These are phyloP conservation scores for Fomitiporia mediterranea DNA, from an alignment of 1,284 basidiomycete species.

Conservation along the genomic window DNA sequence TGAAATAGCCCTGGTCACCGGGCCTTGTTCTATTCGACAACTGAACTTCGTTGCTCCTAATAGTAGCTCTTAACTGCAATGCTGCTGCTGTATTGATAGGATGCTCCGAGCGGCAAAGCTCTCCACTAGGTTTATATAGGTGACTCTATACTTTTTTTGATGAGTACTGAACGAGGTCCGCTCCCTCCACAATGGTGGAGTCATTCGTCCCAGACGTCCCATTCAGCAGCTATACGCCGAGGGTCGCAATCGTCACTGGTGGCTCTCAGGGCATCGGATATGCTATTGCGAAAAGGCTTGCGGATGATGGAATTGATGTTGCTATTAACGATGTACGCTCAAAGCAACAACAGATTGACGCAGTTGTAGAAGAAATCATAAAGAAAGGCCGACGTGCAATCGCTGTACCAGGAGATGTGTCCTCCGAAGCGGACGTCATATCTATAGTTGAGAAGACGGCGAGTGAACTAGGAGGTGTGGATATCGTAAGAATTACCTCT, in stretches of 20 bases:
- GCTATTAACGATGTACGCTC: conserved; percentile 19
- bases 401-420: conserved; percentile 21
- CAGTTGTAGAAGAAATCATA: conserved; percentile 8
- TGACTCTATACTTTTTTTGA: too few species aligned
- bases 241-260: conserved; percentile 17
- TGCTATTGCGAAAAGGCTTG: conserved; percentile 18
- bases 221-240: conserved; percentile 2
- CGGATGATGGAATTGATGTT: conserved; percentile 22
- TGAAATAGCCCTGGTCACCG: too few species aligned
- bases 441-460: conserved; percentile 19
- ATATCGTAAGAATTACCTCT: conserved; percentile 14
- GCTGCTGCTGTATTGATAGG: too few species aligned
- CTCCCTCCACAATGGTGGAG: too few species aligned
- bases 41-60: too few species aligned
- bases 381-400: conserved; percentile 12
- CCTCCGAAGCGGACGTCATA: conserved; percentile 22
- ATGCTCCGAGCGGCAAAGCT: too few species aligned
- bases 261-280: conserved; percentile 25
- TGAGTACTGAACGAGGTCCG: too few species aligned
- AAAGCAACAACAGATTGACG: neutral
- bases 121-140: too few species aligned
- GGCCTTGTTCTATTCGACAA: too few species aligned
- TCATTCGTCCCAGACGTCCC: too few species aligned
- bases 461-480: conserved; percentile 15
- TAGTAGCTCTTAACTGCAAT: too few species aligned